These are phyloP conservation scores for Boletus rex-veris DNA, from an alignment of 768 basidiomycete genomes.

Conservation along the genomic window DNA sequence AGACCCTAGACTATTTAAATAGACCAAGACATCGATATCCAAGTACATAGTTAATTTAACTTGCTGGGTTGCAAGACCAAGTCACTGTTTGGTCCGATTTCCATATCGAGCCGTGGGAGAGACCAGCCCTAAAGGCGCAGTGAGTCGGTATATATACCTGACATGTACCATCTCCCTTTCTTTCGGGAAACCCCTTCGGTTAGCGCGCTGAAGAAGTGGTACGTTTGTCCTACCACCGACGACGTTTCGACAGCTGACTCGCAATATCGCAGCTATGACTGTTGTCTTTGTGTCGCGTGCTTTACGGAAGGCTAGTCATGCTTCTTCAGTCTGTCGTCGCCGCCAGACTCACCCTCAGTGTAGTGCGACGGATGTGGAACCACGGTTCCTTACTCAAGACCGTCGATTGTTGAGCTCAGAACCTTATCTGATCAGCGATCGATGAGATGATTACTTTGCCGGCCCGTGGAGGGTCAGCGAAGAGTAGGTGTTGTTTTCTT, in stretches of 20 bases:
- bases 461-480: conserved; percentile 21
- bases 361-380: conserved; percentile 17
- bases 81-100: background rate
- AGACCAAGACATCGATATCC: conserved; percentile 9
- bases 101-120: conserved; percentile 21
- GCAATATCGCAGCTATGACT: background rate
- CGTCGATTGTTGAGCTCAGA: conserved; percentile 11
- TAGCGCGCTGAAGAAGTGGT: conserved; percentile 11
- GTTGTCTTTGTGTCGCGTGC: background rate
- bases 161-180: background rate
- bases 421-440: conserved; percentile 11
- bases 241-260: conserved; percentile 2
- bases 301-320: background rate
- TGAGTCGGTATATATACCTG: conserved; percentile 12
- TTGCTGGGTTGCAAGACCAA: no score
- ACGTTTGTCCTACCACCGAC: background rate
- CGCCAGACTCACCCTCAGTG: no score
- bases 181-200: conserved; percentile 35
- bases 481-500: conserved; percentile 5
- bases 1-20: conserved; percentile 12
- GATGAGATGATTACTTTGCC: conserved; percentile 18
- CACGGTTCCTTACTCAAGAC: conserved; percentile 2
- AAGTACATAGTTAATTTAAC: background rate
- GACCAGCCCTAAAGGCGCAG: conserved; percentile 29
- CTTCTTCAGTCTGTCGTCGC: no score